These are phyloP conservation scores for Tricholomella constricta DNA, from an alignment of 768 basidiomycete species.

Conservation along the genomic window DNA sequence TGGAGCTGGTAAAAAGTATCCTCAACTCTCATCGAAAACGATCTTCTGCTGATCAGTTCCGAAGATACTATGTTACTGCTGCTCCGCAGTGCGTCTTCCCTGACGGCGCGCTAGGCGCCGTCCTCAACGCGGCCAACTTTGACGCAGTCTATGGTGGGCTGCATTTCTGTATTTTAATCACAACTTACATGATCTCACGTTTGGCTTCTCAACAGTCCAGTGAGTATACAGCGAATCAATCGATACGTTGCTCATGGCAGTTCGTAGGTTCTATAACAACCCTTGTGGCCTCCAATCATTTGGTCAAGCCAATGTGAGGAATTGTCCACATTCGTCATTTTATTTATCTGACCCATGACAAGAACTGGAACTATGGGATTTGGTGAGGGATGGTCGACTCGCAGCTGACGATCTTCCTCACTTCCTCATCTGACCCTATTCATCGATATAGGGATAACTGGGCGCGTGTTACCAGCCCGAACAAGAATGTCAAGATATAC, in stretches of 20 bases:
- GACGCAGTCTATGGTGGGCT: constrained; percentile 66
- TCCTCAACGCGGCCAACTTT: constrained; percentile 62
- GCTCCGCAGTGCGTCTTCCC: constrained; percentile 73
- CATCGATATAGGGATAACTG: constrained; percentile 55
- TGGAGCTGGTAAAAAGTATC: constrained; percentile 55
- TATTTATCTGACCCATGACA: constrained; percentile 16
- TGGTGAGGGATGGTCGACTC: constrained; percentile 47
- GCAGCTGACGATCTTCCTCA: neutral
- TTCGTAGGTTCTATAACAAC: constrained; percentile 57
- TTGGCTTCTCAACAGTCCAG: constrained; percentile 35
- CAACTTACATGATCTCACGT: neutral
- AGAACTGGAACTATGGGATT: constrained; percentile 66
- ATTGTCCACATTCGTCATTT: neutral
- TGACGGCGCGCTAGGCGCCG: constrained; percentile 58
- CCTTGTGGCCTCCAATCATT: constrained; percentile 53
- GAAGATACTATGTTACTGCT: constrained; percentile 66
- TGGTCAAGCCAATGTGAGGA: constrained; percentile 48
- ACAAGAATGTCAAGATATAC: constrained; percentile 63
- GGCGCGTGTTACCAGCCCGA: constrained; percentile 59
- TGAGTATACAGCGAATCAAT: constrained; percentile 16
- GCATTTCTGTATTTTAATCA: neutral
- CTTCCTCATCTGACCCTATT: neutral
- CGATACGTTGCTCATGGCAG: neutral
- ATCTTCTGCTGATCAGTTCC: neutral
- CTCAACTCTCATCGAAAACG: neutral